Percentiles rank a stretch among this genome's conserved stretches.
phyloP scores from a whole-genome alignment of 148 eudicot genomes.

The Cornus kousa region DNA sequence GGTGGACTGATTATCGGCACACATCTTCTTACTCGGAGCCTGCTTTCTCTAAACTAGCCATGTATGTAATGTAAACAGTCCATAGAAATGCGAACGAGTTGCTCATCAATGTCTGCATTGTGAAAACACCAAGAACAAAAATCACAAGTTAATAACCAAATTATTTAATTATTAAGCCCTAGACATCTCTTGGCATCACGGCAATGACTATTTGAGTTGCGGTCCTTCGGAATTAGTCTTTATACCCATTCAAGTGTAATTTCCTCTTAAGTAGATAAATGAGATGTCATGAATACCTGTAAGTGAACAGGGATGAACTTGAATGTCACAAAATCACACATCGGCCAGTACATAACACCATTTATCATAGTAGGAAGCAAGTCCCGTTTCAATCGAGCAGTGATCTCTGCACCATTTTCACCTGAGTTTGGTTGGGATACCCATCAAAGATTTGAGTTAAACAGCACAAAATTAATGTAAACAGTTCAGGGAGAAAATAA shows the following conservation, averaged over 20 bases:
- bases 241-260: background rate
- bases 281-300: conserved; percentile 47
- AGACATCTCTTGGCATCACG: background rate
- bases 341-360: conserved; percentile 91
- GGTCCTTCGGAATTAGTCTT: too few relatives aligned
- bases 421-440: conserved; percentile 38
- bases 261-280: background rate
- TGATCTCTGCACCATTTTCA: conserved; percentile 63
- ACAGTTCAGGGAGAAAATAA: too few relatives aligned
- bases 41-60: conserved; percentile 81
- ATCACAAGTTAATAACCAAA: background rate
- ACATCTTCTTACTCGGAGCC: conserved; percentile 4
- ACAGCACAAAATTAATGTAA: background rate
- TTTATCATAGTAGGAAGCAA: conserved; percentile 67
- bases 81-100: conserved; percentile 82
- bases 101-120: conserved; percentile 76
- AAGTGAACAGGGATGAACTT: conserved; percentile 84
- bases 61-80: conserved; percentile 85
- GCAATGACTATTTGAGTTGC: too few relatives aligned
- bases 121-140: conserved; percentile 3
- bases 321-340: conserved; percentile 87
- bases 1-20: background rate
- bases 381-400: conserved; percentile 76
- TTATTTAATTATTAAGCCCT: background rate
- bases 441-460: background rate